Conservation (phyloP, 2,329 filamentous ascomycete genomes). For the Coniochaeta hoffmannii region DNA sequence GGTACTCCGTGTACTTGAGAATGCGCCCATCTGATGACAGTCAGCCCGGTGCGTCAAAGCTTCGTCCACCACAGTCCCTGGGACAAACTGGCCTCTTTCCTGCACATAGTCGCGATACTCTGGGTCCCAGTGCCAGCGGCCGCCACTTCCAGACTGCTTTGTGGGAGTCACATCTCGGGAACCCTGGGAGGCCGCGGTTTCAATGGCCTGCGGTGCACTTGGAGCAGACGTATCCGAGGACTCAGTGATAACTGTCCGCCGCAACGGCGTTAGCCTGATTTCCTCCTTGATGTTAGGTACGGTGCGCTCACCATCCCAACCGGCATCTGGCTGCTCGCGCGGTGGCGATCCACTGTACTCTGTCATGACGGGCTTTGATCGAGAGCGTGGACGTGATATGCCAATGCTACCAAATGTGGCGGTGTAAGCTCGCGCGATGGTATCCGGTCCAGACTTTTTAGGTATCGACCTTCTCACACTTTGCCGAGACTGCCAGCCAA, state of each 20-base stretch:
- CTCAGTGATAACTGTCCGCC: background rate
- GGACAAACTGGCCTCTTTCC: slow-evolving; percentile 2
- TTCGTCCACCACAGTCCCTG: too few relatives aligned
- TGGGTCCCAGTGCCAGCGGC: background rate
- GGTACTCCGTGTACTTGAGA: background rate
- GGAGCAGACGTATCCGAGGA: background rate
- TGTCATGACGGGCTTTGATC: too few relatives aligned
- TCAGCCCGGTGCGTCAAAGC: background rate
- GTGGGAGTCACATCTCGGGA: background rate
- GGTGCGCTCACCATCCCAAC: background rate
- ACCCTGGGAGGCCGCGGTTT: background rate
- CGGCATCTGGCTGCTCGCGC: background rate
- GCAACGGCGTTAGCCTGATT: background rate
- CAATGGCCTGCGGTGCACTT: background rate
- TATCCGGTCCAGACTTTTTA: too few relatives aligned
- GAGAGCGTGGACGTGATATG: too few relatives aligned
- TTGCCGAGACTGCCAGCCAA: background rate
- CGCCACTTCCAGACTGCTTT: background rate
- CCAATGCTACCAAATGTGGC: background rate
- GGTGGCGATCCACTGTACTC: background rate
- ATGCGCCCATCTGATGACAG: background rate
- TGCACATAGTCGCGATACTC: background rate
- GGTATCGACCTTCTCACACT: too few relatives aligned
- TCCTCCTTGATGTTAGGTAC: background rate
- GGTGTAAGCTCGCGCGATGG: background rate